Percentiles rank a stretch among this genome's conserved stretches.
These are phyloP conservation scores for Teratosphaeria zuluensis DNA, from an alignment of 2,329 filamentous ascomycete species.

Conservation along the genomic window DNA sequence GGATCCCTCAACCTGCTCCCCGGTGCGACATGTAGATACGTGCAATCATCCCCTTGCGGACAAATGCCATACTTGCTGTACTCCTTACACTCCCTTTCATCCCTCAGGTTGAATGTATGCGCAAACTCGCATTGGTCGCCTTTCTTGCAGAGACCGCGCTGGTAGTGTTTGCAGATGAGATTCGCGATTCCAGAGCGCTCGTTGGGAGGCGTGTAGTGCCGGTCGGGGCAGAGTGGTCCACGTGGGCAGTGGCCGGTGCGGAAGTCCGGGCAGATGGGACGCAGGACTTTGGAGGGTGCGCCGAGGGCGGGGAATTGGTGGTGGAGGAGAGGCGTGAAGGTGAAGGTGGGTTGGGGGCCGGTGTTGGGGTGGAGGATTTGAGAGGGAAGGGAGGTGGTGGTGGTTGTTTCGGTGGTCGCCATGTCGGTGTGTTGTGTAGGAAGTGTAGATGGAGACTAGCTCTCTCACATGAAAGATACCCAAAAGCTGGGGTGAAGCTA, in stretches of 20 bases:
- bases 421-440: background rate
- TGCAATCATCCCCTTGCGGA: slow-evolving; percentile 90
- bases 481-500: background rate
- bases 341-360: slow-evolving; percentile 20
- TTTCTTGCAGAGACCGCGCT: slow-evolving; percentile 95
- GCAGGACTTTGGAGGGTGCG: slow-evolving; percentile 25
- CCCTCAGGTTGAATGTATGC: slow-evolving; percentile 95
- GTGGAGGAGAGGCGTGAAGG: slow-evolving; percentile 26
- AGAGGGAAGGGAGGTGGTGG: slow-evolving; percentile 12
- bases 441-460: background rate
- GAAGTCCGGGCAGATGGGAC: slow-evolving; percentile 76
- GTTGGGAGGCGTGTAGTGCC: slow-evolving; percentile 53
- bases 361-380: slow-evolving; percentile 24
- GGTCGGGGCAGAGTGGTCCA: slow-evolving; percentile 74
- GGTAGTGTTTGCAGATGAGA: slow-evolving; percentile 97
- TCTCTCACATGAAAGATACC: background rate
- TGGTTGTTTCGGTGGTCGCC: background rate
- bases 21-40: slow-evolving; percentile 48
- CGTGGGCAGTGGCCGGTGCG: slow-evolving; percentile 77
- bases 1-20: slow-evolving; percentile 52
- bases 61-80: slow-evolving; percentile 91
- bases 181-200: slow-evolving; percentile 24
- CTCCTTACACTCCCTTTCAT: slow-evolving; percentile 98
- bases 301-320: slow-evolving; percentile 22
- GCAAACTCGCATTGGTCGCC: slow-evolving; percentile 94